phyloP scores from a whole-genome alignment of 202 grass and related monocot genomes.

The Setaria viridis region DNA sequence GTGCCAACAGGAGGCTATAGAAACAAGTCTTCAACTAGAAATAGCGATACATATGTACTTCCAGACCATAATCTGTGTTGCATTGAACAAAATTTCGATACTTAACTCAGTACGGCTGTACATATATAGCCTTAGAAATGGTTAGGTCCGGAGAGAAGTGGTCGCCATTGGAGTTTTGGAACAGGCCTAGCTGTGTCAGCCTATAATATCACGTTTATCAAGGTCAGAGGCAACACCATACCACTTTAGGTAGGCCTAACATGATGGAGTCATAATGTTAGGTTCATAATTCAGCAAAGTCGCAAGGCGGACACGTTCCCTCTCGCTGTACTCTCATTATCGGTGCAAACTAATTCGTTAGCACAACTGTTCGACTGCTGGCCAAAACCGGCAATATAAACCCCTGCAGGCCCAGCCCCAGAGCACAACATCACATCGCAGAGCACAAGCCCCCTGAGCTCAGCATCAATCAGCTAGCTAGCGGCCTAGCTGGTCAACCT shows the following conservation, averaged over 20 bases:
- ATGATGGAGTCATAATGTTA: background rate
- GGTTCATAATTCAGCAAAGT: background rate
- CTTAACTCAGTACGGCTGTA: too few species aligned
- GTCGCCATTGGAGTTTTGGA: background rate
- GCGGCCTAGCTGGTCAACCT: background rate
- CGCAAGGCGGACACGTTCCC: background rate
- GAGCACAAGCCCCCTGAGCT: background rate
- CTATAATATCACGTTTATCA: background rate
- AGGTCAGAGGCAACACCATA: background rate
- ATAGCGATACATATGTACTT: background rate
- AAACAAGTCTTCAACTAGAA: background rate
- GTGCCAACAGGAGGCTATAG: background rate
- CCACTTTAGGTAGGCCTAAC: background rate
- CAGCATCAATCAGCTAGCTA: background rate
- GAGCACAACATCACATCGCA: slow-evolving; percentile 23
- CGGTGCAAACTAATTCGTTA: background rate
- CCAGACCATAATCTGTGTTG: background rate
- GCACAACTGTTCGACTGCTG: slow-evolving; percentile 6
- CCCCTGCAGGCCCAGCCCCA: background rate
- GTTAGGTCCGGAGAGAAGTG: background rate
- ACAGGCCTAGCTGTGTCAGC: background rate
- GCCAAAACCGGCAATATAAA: slow-evolving; percentile 38
- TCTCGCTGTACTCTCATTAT: slow-evolving; percentile 15
- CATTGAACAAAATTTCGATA: background rate
- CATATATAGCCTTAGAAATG: background rate